Percentiles rank a stretch among this genome's conserved stretches.
Conservation (phyloP, 2,329 filamentous ascomycete genomes). For the Falciphora oryzae region DNA sequence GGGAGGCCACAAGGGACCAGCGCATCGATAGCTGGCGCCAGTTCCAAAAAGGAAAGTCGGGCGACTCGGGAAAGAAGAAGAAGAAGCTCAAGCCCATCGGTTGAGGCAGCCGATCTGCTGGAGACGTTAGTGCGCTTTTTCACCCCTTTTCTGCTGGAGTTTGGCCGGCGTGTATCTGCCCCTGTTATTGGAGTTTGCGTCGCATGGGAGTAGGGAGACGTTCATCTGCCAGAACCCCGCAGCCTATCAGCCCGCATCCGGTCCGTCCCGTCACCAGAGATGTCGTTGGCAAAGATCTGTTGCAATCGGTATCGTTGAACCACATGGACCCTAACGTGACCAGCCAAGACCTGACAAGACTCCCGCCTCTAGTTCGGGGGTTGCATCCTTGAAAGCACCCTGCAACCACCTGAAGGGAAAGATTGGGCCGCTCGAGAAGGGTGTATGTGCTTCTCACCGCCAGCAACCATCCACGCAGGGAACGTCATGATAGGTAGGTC, state of each 20-base stretch:
- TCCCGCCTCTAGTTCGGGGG: background rate
- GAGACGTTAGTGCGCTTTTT: background rate
- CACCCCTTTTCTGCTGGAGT: background rate
- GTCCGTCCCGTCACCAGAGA: background rate
- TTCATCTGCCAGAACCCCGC: background rate
- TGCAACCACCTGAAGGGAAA: background rate
- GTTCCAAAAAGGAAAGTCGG: slow-evolving; percentile 71
- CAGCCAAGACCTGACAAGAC: background rate
- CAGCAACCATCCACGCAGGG: background rate
- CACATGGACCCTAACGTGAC: background rate
- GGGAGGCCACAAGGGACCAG: slow-evolving; percentile 88
- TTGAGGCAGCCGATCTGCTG: slow-evolving; percentile 24
- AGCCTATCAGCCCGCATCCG: no score
- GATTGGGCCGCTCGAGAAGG: background rate
- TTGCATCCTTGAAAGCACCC: background rate
- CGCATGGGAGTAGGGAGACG: no score
- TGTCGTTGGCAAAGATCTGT: background rate
- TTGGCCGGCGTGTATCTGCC: background rate
- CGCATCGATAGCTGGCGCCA: slow-evolving; percentile 91
- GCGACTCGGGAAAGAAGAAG: slow-evolving; percentile 49
- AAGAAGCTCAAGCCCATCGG: slow-evolving; percentile 63
- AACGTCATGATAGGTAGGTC: background rate
- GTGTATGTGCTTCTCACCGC: background rate
- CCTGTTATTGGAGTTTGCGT: background rate
- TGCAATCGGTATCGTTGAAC: background rate